Evolutionary conservation across 768 basidiomycete genomes (phyloP).

Genomic region (Amanita rimosa): DNA sequence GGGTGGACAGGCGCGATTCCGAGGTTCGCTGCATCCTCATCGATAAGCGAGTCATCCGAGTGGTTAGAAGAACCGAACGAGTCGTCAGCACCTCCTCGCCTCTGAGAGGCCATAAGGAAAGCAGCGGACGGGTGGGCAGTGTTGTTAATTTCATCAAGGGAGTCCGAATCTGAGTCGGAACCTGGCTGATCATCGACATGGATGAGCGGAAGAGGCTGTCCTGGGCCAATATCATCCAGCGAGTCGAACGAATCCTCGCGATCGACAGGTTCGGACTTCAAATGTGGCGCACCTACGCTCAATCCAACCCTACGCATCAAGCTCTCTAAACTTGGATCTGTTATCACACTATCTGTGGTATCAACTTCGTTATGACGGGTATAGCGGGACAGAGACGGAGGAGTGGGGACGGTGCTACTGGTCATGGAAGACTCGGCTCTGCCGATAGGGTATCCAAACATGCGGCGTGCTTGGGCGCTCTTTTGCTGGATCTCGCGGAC

Average conservation of each 20-base stretch:
- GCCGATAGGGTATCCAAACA: conserved; percentile 17
- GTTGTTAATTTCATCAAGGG: conserved; percentile 44
- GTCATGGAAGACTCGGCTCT: conserved; percentile 54
- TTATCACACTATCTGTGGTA: conserved; percentile 32
- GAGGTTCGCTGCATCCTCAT: conserved; percentile 25
- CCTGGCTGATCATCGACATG: conserved; percentile 3
- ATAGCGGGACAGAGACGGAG: conserved; percentile 65
- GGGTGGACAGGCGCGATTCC: conserved; percentile 45
- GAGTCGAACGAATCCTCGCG: conserved; percentile 7
- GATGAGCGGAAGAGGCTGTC: background rate
- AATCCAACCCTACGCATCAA: conserved; percentile 58
- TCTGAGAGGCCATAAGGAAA: conserved; percentile 51
- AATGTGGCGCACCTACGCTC: conserved; percentile 14
- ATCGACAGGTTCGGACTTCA: background rate
- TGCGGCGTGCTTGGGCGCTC: conserved; percentile 15
- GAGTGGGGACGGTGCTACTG: conserved; percentile 45
- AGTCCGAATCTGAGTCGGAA: conserved; percentile 37
- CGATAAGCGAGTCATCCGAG: conserved; percentile 45
- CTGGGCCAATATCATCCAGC: background rate
- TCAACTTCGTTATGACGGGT: conserved; percentile 28
- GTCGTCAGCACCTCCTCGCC: conserved; percentile 30
- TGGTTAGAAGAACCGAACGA: conserved; percentile 44
- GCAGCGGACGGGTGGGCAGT: conserved; percentile 59
- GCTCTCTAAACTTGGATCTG: conserved; percentile 54
- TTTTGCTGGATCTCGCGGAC: conserved; percentile 41